Conservation (phyloP, 305 asterid species). For the Fraxinus angustifolia region DNA sequence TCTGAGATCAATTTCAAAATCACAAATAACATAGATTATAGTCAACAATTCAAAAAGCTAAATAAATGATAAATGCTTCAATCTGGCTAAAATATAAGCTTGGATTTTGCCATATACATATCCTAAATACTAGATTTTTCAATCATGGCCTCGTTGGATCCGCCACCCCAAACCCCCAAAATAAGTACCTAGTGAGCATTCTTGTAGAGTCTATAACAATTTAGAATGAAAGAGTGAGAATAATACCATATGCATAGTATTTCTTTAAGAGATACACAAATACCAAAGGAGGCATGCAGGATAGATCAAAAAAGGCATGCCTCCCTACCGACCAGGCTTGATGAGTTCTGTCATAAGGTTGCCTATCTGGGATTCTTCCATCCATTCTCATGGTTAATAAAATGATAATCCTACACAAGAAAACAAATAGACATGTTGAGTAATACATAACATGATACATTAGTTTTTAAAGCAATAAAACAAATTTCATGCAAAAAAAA, state of each 20-base stretch:
- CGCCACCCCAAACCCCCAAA: not conserved
- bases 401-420: conserved; percentile 31
- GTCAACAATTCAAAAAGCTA: not conserved
- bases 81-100: conserved; percentile 16
- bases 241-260: conserved; percentile 67
- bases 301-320: conserved; percentile 73
- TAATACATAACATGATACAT: not conserved
- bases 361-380: conserved; percentile 26
- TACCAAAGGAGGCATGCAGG: conserved; percentile 77
- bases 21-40: conserved; percentile 10
- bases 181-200: not conserved
- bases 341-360: conserved; percentile 22
- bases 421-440: conserved; percentile 19
- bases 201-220: conserved; percentile 10
- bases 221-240: conserved; percentile 3
- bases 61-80: not conserved
- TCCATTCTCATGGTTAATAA: conserved; percentile 42
- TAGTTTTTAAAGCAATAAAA: not conserved
- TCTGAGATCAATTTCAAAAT: conserved; percentile 2
- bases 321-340: conserved; percentile 38
- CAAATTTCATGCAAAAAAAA: not conserved
- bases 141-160: not conserved
- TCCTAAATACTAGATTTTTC: not conserved
- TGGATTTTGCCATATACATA: not conserved
- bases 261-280: conserved; percentile 72